phyloP scores from a whole-genome alignment of 2,329 filamentous ascomycete species.

The Corinectria fuckeliana region DNA sequence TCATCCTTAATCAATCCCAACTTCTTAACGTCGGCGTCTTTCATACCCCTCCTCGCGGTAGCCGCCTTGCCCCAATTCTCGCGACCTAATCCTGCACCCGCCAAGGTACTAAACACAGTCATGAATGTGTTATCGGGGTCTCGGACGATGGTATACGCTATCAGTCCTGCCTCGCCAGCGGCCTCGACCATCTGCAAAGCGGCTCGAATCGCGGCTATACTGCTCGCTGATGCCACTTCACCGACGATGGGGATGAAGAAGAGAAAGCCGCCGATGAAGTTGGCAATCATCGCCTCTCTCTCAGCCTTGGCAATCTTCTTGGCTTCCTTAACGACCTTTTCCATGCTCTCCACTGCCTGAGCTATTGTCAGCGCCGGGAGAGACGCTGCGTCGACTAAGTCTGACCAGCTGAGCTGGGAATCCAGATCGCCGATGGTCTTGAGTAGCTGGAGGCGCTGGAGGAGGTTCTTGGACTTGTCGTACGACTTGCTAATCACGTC shows the following conservation, averaged over 20 bases:
- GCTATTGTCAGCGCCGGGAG: slow-evolving; percentile 32
- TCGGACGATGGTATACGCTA: slow-evolving; percentile 33
- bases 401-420: neutral
- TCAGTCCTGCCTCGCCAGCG: slow-evolving; percentile 32
- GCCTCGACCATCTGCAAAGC: slow-evolving; percentile 25
- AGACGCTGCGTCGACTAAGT: slow-evolving; percentile 16
- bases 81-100: slow-evolving; percentile 21
- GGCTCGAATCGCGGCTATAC: slow-evolving; percentile 19
- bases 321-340: slow-evolving; percentile 34
- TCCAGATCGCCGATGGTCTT: neutral
- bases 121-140: slow-evolving; percentile 38
- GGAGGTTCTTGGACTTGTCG: slow-evolving; percentile 10
- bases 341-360: slow-evolving; percentile 35
- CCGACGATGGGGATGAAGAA: slow-evolving; percentile 59
- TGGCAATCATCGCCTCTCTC: slow-evolving; percentile 33
- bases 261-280: slow-evolving; percentile 52
- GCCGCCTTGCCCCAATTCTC: slow-evolving; percentile 18
- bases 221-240: slow-evolving; percentile 44
- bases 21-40: slow-evolving; percentile 13
- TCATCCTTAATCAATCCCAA: slow-evolving; percentile 26
- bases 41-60: slow-evolving; percentile 22
- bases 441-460: slow-evolving; percentile 5
- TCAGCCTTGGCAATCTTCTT: slow-evolving; percentile 30
- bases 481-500: slow-evolving; percentile 27
- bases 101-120: slow-evolving; percentile 30